A percentile compares a stretch with the other conserved stretches of the same genome.
Conservation (phyloP, 139 green algal genomes). For the Coccomyxa sp. region DNA sequence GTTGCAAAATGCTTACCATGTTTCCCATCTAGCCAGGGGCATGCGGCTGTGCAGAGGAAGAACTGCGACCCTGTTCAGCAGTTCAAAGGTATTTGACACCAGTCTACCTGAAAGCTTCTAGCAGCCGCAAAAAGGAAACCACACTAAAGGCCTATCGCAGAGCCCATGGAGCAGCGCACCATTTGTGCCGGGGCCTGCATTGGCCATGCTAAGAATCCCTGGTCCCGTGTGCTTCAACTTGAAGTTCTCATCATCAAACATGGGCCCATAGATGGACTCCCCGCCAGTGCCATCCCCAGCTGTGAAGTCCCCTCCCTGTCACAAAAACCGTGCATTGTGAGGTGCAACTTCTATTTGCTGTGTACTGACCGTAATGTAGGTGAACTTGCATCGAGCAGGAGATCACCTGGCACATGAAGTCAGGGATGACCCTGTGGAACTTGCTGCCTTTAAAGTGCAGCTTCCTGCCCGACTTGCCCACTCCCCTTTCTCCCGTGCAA, state of each 20-base stretch:
- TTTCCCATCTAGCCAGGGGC: conserved; percentile 75
- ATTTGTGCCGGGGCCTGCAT: conserved; percentile 66
- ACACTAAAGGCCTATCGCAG: too few relatives aligned
- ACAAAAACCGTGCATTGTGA: background rate
- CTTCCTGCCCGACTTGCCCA: conserved; percentile 45
- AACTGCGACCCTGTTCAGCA: conserved; percentile 49
- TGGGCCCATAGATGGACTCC: conserved; percentile 59
- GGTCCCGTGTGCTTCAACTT: conserved; percentile 26
- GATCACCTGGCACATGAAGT: conserved; percentile 14
- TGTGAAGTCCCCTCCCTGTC: conserved; percentile 66
- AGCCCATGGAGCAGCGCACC: background rate
- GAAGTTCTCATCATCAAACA: conserved; percentile 53
- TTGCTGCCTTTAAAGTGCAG: conserved; percentile 42
- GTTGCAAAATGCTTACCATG: conserved; percentile 43
- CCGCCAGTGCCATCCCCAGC: conserved; percentile 75
- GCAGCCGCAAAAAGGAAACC: too few relatives aligned
- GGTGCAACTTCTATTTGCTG: background rate
- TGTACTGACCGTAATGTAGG: background rate
- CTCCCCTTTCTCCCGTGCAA: conserved; percentile 42
- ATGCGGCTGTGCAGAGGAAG: conserved; percentile 68
- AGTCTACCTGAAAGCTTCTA: too few relatives aligned
- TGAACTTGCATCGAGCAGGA: background rate
- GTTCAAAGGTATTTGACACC: too few relatives aligned
- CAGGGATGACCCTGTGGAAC: conserved; percentile 49
- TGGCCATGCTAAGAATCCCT: conserved; percentile 72